Percentiles rank a stretch among this genome's conserved stretches.
Conservation (phyloP, 2,329 filamentous ascomycete genomes). For the Colletotrichum lini region DNA sequence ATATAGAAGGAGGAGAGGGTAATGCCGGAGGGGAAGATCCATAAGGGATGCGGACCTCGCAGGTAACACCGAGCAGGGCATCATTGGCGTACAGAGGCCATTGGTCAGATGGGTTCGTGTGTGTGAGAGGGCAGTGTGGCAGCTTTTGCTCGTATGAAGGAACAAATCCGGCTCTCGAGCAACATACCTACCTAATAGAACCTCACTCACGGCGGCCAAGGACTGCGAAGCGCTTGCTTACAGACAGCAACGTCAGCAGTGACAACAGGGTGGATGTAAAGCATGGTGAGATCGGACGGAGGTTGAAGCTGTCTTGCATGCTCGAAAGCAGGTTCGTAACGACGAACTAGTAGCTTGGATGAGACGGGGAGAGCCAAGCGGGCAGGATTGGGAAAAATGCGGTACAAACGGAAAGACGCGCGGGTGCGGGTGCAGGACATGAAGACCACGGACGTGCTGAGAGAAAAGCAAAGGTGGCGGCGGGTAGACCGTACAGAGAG, state of each 20-base stretch:
- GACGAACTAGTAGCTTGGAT: conserved; percentile 7
- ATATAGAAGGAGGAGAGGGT: conserved; percentile 37
- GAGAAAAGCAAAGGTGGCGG: conserved; percentile 27
- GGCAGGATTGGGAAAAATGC: conserved; percentile 15
- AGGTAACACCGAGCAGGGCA: conserved; percentile 32
- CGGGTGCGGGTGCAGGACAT: conserved; percentile 12
- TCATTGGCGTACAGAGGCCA: conserved; percentile 21
- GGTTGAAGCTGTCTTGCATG: conserved; percentile 26
- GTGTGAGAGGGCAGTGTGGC: conserved; percentile 10
- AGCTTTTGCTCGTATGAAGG: not conserved
- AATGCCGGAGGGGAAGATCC: conserved; percentile 36
- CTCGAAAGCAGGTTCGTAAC: conserved; percentile 2
- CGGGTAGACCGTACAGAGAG: not conserved
- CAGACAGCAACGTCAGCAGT: not conserved
- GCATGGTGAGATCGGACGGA: conserved; percentile 26
- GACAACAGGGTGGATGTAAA: not conserved
- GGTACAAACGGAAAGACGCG: conserved; percentile 10
- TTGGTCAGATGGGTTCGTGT: conserved; percentile 11
- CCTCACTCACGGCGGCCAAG: not conserved
- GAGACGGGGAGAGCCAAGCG: conserved; percentile 26
- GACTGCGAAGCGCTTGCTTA: conserved; percentile 3
- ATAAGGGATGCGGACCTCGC: conserved; percentile 20
- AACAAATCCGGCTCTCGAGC: conserved; percentile 10
- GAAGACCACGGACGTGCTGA: conserved; percentile 18
- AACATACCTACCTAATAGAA: not conserved